Base-by-base conservation (phyloP, 1,284 basidiomycete species). In the Cryptococcus sp. region DNA sequence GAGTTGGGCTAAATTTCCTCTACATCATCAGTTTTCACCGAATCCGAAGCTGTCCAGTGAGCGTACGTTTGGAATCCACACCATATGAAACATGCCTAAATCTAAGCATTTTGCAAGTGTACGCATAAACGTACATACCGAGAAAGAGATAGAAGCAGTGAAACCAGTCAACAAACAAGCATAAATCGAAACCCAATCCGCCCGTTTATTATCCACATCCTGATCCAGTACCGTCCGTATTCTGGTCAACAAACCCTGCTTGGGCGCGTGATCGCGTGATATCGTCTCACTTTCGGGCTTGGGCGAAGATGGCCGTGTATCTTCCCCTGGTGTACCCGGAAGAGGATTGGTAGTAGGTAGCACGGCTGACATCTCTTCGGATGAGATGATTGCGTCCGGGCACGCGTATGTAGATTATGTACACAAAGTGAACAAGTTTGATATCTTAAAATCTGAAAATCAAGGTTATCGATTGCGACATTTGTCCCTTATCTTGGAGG, bases 81-180 rank as follows among this genome's bases (percentile, higher is more conserved):
- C 88, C 88, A 91, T 21, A 91, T 82, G 68, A 83, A 91, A 55
- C 87, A 79, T 9, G 88, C 85, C 66, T 68, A 44, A n/a, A n/a
- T 18, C 25, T 49, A 24, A 54, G 55, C 34, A n/a, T 10, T 22
- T n/a, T 13, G 28, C 28, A 50, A 5, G 21, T 43, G 41, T 9
- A 39, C 4, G 24, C 16, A 41, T 14, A 21, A 36, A 19, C 41
- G 19, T 4, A 48, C 54, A 41, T 42, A 62, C 70, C 44, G 86
- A 83, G 77, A 90, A 91, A 1, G 83, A 84, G 16, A 90, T 78
- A 1, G 83, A 80, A 60, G 66, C 86, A 80, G 88, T 85, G 75
- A 83, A 87, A 0, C 88, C 89, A 0, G 88, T 91, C 82, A 91
- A 85, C 74, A 91, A 89, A 73, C 87, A 90, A 67, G 83, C 90